Evolutionary conservation across 1,284 basidiomycete genomes (phyloP), one percentile per base, ranked within the genome.

Genomic region (Xerocomus nothofagi): DNA sequence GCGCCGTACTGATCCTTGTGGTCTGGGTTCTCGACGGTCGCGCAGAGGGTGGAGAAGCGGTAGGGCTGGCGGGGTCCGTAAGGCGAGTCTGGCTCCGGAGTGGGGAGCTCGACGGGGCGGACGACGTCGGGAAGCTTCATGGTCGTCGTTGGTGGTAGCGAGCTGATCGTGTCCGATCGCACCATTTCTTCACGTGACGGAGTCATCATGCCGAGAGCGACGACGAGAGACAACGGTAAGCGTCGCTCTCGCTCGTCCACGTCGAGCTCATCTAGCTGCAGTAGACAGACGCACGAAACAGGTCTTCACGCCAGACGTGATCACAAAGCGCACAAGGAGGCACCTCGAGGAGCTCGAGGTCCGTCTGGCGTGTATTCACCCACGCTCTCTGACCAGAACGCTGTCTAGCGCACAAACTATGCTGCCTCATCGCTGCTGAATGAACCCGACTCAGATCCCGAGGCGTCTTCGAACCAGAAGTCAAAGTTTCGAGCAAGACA

Each of bases 1-100:
- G 93, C 88, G 34, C 93, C 94, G 69, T 96, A 91, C 73, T 98
- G 96, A 73, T 99, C 97, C 71, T 96, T 94, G 73, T 90, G 88
- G 55, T 80, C 79, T 0, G 87, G 82, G 57, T 83, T 82, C 63
- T 98, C 95, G 54, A 98, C 92, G 3, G 94, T 96, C 20, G 93
- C 94, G 60, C 93, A 94, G 56, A 91, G 76, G 9, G 92, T 93
- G 12, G 88, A 86, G 70, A 94, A 90, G 27, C 81, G 78, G 71
- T 91, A 90, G 0, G 87, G 86, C 66, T 81, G 82, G 55, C 86
- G 77, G 23, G 77, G 71, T 32, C 79, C 68, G 51, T 78, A 68
- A 4, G 87, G 87, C 0, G 87, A 86, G 54, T 90, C 87, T 32
- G 88, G 84, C 57, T 87, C 87, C 55, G 87, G 87, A 0, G 88